Percentiles rank a stretch among this genome's conserved stretches.
These are phyloP conservation scores for Oryza longistaminata DNA, from an alignment of 176 grass and related monocot species.

Conservation along the genomic window DNA sequence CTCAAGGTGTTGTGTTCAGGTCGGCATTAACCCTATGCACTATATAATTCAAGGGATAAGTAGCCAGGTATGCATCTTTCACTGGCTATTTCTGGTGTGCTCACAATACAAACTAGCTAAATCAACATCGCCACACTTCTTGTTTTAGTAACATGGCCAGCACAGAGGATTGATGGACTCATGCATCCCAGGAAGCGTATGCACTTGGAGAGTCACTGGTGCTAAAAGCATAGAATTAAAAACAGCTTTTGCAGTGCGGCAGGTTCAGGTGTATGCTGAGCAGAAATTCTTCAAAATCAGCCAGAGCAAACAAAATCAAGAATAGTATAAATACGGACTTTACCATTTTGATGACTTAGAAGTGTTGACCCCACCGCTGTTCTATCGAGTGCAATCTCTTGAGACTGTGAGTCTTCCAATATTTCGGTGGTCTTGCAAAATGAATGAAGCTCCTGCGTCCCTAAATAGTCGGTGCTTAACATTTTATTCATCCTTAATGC, in stretches of 20 bases:
- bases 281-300: conserved; percentile 8
- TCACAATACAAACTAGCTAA: neutral
- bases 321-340: conserved; percentile 21
- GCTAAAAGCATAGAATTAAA: neutral
- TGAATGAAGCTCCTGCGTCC: conserved; percentile 50
- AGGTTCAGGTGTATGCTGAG: conserved; percentile 6
- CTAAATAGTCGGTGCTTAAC: conserved; percentile 61
- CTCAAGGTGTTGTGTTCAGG: neutral
- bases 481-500: conserved; percentile 77
- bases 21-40: neutral
- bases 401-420: conserved; percentile 41
- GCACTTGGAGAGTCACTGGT: neutral
- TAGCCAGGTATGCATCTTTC: neutral
- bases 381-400: conserved; percentile 30
- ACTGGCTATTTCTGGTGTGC: neutral
- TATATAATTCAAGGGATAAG: neutral
- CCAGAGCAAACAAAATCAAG: neutral
- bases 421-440: conserved; percentile 47
- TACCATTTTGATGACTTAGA: conserved; percentile 55
- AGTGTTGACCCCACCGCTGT: conserved; percentile 34
- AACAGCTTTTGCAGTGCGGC: neutral
- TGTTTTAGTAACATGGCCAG: conserved; percentile 5
- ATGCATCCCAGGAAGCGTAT: neutral
- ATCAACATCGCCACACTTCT: neutral
- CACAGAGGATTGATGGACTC: neutral